Evolutionary conservation across 805 yeast genomes (phyloP), one percentile per base, ranked within the genome.

Genomic region (Ogataea zsoltii): DNA sequence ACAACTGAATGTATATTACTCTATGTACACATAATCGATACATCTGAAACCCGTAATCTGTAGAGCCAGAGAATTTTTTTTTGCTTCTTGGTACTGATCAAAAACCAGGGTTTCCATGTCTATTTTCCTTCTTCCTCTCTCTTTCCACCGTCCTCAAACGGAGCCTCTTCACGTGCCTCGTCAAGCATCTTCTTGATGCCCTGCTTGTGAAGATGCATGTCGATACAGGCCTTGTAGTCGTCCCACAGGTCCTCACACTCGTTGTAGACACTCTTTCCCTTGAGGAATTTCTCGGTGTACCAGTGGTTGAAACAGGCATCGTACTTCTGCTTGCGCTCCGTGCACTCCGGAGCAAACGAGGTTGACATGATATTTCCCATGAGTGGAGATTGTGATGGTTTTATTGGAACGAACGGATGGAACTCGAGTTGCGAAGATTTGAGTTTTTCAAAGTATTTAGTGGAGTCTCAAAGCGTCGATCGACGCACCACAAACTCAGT

Each of bases 301-400:
- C 99, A 91, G 54, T 78, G 77, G 67, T 90, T 91, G 71, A 94
- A 94, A 66, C 99, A 94, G 59, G 83, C 85, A 62, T 94, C 98
- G 61, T 94, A 94, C 58, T 82, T 79, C 56, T 81, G 80, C 67
- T 94, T 94, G 46, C 85, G 78, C 29, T 81, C 86, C 17, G 96
- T 88, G 68, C 99, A 94, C 69, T 94, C 98, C 19, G 97, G 97
- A 30, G 99, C 98, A 74, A 94, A 87, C 49, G 96, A 89, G 6
- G 96, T 75, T 14, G 91, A 84, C 86, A 86, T 79, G 42, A 72
- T 64, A 66, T 82, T 82, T 41, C 90, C 90, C 89, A 84, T 83
- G 32, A 26, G 32, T 37, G 31, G 15, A 12, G 19, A 10, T 5
- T 11, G 31, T 15, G 28, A 7, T 19, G 28, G 28, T 10, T 12